Evolutionary conservation across 2,329 filamentous ascomycete genomes (phyloP).

Genomic region (Colletotrichum brevisporum): DNA sequence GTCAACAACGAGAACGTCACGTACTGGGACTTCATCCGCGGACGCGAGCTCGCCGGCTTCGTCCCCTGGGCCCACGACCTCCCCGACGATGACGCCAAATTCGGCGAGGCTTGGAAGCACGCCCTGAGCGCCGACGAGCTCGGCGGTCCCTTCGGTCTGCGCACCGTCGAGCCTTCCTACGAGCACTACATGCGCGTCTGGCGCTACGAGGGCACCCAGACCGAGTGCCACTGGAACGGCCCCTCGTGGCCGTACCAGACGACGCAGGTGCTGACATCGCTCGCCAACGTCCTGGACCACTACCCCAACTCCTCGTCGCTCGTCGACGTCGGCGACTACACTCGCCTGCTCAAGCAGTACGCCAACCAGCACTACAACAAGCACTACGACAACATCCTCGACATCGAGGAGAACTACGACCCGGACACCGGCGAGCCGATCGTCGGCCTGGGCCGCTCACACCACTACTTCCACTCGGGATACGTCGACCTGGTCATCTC

Average conservation of each 20-base stretch:
- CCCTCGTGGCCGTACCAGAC: slow-evolving; percentile 62
- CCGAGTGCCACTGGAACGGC: slow-evolving; percentile 59
- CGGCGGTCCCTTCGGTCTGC: slow-evolving; percentile 55
- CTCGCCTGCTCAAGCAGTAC: slow-evolving; percentile 54
- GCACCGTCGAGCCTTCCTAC: slow-evolving; percentile 57
- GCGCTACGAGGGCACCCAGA: slow-evolving; percentile 38
- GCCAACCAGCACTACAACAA: slow-evolving; percentile 55
- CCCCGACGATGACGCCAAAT: slow-evolving; percentile 51
- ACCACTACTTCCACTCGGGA: slow-evolving; percentile 61
- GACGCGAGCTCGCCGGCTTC: slow-evolving; percentile 56
- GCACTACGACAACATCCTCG: slow-evolving; percentile 49
- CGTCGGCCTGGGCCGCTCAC: slow-evolving; percentile 41
- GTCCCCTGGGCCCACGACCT: slow-evolving; percentile 59
- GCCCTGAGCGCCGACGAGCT: slow-evolving; percentile 23
- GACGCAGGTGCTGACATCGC: slow-evolving; percentile 55
- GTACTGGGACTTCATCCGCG: slow-evolving; percentile 42
- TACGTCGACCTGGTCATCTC: slow-evolving; percentile 61
- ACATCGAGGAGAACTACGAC: slow-evolving; percentile 59
- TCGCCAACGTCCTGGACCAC: slow-evolving; percentile 51
- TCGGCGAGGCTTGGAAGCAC: slow-evolving; percentile 48
- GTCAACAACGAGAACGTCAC: slow-evolving; percentile 53
- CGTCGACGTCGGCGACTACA: slow-evolving; percentile 54
- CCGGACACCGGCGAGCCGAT: slow-evolving; percentile 49
- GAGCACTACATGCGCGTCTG: slow-evolving; percentile 51
- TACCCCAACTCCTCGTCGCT: slow-evolving; percentile 46